phyloP scores from a whole-genome alignment of 2,329 filamentous ascomycete genomes.

The Colletotrichum paranaense region DNA sequence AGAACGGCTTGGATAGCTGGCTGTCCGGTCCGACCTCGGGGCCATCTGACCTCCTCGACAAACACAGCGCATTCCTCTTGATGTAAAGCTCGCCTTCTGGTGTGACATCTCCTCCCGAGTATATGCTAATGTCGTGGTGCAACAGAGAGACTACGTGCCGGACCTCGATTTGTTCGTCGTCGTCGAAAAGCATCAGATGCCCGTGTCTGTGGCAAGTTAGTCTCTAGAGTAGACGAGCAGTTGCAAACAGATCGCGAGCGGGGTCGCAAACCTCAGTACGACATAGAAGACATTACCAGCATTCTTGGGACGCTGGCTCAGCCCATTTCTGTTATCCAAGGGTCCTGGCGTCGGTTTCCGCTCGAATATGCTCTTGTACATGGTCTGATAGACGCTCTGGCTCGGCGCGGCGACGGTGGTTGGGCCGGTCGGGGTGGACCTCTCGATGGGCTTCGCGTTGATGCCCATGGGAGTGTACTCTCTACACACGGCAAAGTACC shows the following conservation, averaged over 20 bases:
- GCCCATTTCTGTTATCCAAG: conserved; percentile 58
- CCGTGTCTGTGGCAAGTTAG: conserved; percentile 74
- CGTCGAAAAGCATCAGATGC: conserved; percentile 97
- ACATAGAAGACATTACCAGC: conserved; percentile 94
- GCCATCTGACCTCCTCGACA: conserved; percentile 73
- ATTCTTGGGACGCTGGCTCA: conserved; percentile 67
- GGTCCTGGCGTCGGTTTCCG: conserved; percentile 68
- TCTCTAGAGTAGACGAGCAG: not conserved
- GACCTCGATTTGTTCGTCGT: conserved; percentile 94
- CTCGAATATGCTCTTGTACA: conserved; percentile 97
- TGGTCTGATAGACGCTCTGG: conserved; percentile 95
- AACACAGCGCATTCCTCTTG: conserved; percentile 89
- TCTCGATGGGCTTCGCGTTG: conserved; percentile 91
- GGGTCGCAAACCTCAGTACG: conserved; percentile 75
- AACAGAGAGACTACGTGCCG: conserved; percentile 94
- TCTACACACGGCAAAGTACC: conserved; percentile 94
- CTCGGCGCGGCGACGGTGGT: conserved; percentile 81
- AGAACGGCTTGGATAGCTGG: conserved; percentile 83
- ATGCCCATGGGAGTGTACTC: conserved; percentile 93
- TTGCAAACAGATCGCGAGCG: not conserved
- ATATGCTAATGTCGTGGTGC: conserved; percentile 87
- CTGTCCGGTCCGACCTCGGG: conserved; percentile 66
- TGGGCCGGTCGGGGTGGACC: conserved; percentile 82
- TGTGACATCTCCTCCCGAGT: conserved; percentile 80
- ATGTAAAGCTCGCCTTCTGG: conserved; percentile 96